Conservation (phyloP, 768 basidiomycete genomes). For the Tylopilus sp. region DNA sequence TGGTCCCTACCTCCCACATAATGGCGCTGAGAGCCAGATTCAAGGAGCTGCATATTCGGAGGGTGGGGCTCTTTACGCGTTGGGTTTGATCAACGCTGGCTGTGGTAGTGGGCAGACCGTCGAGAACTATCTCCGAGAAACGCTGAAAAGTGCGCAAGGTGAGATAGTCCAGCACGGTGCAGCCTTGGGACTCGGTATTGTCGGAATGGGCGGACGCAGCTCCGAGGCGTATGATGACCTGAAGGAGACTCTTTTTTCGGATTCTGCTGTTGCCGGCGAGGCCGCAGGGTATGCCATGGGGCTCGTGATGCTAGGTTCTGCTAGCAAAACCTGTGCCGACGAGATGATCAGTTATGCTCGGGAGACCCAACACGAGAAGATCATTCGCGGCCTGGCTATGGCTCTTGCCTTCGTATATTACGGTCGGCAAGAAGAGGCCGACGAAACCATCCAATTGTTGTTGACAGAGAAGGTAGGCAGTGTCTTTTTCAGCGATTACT, state of each 20-base stretch:
- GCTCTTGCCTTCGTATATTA: constrained; percentile 92
- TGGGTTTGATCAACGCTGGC: constrained; percentile 93
- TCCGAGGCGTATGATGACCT: constrained; percentile 89
- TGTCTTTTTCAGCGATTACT: background rate
- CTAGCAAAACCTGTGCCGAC: constrained; percentile 68
- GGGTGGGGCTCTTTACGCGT: constrained; percentile 92
- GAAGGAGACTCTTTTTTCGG: constrained; percentile 84
- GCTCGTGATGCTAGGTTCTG: constrained; percentile 96
- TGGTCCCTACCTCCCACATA: constrained; percentile 87
- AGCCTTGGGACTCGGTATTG: constrained; percentile 93
- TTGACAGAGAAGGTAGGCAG: constrained; percentile 77
- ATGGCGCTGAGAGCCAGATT: constrained; percentile 70
- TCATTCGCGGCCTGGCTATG: constrained; percentile 92
- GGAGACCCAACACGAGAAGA: constrained; percentile 99
- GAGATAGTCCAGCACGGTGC: constrained; percentile 97
- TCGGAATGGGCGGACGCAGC: constrained; percentile 90
- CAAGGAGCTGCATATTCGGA: constrained; percentile 86
- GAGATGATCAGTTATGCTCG: constrained; percentile 97
- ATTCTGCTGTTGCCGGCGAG: constrained; percentile 95
- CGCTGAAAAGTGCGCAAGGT: constrained; percentile 68
- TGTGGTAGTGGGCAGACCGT: constrained; percentile 70
- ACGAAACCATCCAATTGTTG: constrained; percentile 72
- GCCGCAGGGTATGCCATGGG: constrained; percentile 98
- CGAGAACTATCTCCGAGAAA: constrained; percentile 74
- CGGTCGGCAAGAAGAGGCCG: constrained; percentile 89